These are phyloP conservation scores for Dothideomycetes sp. DNA, from an alignment of 2,329 filamentous ascomycete species.

Conservation along the genomic window DNA sequence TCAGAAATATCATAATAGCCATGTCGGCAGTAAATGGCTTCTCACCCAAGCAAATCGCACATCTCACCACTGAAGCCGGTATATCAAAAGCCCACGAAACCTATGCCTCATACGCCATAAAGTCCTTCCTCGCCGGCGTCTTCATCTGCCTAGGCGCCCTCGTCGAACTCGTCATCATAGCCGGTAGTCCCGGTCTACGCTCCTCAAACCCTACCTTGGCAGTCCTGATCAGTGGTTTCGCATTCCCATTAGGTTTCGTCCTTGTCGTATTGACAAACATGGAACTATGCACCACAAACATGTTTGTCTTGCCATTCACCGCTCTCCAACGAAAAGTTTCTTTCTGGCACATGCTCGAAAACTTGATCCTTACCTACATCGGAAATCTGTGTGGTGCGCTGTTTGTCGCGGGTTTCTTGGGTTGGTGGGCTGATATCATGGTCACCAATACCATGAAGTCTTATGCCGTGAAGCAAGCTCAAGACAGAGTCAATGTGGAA, in stretches of 20 bases:
- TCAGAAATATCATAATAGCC: too few relatives aligned
- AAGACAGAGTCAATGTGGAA: constrained; percentile 2
- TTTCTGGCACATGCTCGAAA: constrained; percentile 13
- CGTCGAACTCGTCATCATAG: constrained; percentile 26
- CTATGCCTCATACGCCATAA: constrained; percentile 26
- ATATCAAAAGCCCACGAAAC: constrained; percentile 20
- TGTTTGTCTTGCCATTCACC: constrained; percentile 18
- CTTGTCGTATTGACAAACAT: constrained; percentile 17
- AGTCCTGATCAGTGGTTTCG: constrained; percentile 14
- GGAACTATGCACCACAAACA: constrained; percentile 18
- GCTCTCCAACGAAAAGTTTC: constrained; percentile 13
- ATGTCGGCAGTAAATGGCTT: constrained; percentile 6
- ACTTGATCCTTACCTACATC: constrained; percentile 16
- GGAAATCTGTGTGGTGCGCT: constrained; percentile 15
- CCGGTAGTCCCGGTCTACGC: constrained; percentile 21
- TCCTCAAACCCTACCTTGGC: constrained; percentile 16
- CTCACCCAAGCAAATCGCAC: constrained; percentile 15
- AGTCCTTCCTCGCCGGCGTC: constrained; percentile 25
- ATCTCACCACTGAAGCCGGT: constrained; percentile 14
- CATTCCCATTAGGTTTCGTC: constrained; percentile 17
- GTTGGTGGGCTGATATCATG: constrained; percentile 16
- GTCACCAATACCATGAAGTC: constrained; percentile 15
- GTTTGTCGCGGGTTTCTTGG: constrained; percentile 17
- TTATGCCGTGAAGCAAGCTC: constrained; percentile 4
- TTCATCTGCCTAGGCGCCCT: constrained; percentile 29